Evolutionary conservation across 2,329 filamentous ascomycete species (phyloP).

Genomic region (Gaeumannomyces sp.): DNA sequence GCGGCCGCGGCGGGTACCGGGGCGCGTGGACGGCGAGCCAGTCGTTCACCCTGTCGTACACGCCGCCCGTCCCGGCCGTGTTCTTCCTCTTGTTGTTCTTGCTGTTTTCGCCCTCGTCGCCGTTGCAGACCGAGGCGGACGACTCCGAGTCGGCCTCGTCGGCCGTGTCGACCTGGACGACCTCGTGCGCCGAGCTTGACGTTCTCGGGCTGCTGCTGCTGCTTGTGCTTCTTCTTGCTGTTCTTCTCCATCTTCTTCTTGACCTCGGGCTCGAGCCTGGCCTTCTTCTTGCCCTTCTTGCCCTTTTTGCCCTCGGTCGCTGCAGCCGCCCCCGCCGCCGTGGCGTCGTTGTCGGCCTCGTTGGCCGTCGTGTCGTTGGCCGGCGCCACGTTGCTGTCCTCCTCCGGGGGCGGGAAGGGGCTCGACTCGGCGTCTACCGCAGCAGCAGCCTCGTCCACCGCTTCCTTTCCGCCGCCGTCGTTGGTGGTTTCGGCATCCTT

Average conservation of each 20-base stretch:
- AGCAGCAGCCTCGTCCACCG: neutral
- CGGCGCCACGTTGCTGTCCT: slow-evolving; percentile 7
- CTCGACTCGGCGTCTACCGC: too few relatives aligned
- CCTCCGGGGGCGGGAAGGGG: neutral
- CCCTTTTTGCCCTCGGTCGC: neutral
- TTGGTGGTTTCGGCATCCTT: neutral
- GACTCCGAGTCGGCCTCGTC: slow-evolving; percentile 1
- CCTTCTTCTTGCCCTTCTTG: slow-evolving; percentile 6
- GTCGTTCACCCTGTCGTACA: slow-evolving; percentile 4
- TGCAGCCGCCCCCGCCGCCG: neutral
- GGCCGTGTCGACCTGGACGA: neutral
- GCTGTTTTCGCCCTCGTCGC: neutral
- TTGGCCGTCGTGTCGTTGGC: slow-evolving; percentile 2
- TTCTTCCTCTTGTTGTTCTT: neutral
- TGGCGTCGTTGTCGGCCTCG: slow-evolving; percentile 8
- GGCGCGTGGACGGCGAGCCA: slow-evolving; percentile 9
- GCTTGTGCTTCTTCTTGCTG: slow-evolving; percentile 6
- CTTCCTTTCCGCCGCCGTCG: neutral
- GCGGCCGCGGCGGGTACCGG: neutral
- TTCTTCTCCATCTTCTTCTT: slow-evolving; percentile 5
- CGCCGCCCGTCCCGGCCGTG: neutral
- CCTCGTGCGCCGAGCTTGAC: neutral
- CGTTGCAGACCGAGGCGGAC: neutral
- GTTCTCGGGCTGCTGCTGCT: neutral
- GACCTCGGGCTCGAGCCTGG: neutral